Evolutionary conservation across 495 filamentous ascomycete species (phyloP).

Genomic region (Penicillium simplicissimum): DNA sequence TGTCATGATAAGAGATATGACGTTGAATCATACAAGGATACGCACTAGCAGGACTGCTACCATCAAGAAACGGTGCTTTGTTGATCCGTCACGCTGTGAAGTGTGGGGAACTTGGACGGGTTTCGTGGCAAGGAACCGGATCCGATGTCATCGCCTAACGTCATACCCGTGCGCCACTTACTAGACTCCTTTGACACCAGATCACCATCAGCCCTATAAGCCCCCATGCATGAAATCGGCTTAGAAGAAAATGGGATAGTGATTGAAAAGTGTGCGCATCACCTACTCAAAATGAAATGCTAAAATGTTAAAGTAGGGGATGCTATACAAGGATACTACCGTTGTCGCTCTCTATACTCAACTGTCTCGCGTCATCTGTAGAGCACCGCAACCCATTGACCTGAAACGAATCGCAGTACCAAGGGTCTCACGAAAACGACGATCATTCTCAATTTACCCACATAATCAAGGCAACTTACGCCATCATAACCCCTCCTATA

Average conservation of each 20-base stretch:
- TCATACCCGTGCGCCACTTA: conserved; percentile 9
- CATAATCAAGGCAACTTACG: conserved; percentile 5
- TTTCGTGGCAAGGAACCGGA: conserved; percentile 8
- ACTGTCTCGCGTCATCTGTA: background rate
- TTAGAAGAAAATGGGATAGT: background rate
- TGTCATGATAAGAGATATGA: conserved; percentile 3
- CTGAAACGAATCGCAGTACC: background rate
- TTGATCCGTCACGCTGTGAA: background rate
- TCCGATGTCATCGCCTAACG: conserved; percentile 7
- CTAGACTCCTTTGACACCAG: background rate
- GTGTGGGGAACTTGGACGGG: background rate
- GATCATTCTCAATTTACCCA: conserved; percentile 4
- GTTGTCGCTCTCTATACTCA: background rate
- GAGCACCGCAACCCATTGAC: background rate
- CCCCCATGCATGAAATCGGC: background rate
- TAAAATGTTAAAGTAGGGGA: background rate
- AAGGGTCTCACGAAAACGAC: conserved; percentile 3
- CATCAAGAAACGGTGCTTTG: conserved; percentile 5
- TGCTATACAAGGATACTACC: background rate
- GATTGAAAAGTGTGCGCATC: background rate
- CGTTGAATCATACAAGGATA: background rate
- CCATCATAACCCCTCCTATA: background rate
- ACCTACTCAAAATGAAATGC: background rate
- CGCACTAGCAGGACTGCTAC: background rate
- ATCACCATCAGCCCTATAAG: conserved; percentile 12